Conservation (phyloP, 129 eudicot species). For the Lactuca sativa region DNA sequence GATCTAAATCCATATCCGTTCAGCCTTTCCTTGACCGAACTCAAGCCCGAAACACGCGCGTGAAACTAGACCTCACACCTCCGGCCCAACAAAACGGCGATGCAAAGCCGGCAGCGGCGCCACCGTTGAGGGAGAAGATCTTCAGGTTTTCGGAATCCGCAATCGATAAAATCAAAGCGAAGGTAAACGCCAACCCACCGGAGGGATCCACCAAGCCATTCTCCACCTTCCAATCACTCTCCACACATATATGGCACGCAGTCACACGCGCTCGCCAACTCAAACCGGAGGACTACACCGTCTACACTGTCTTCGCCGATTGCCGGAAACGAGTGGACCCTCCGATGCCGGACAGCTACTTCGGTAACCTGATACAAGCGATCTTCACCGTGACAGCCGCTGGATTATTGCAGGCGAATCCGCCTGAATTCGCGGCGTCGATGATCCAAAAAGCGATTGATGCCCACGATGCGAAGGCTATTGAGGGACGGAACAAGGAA, state of each 20-base stretch:
- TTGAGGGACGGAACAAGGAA: conserved; percentile 66
- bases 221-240: conserved; percentile 93
- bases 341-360: conserved; percentile 94
- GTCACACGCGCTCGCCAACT: conserved; percentile 81
- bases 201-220: conserved; percentile 61
- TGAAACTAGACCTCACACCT: conserved; percentile 76
- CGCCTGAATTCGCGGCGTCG: conserved; percentile 69
- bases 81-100: conserved; percentile 54
- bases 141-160: conserved; percentile 80
- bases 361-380: conserved; percentile 94
- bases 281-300: conserved; percentile 81
- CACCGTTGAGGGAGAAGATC: conserved; percentile 65
- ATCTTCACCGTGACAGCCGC: conserved; percentile 92
- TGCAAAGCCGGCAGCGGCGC: conserved; percentile 26
- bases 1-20: conserved; percentile 59
- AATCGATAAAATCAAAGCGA: conserved; percentile 66
- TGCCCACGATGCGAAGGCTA: conserved; percentile 64
- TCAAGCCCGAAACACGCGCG: conserved; percentile 82
- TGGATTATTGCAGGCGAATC: conserved; percentile 61
- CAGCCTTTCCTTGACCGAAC: conserved; percentile 88
- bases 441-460: conserved; percentile 70
- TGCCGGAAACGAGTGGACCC: conserved; percentile 93
- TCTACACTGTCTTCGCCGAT: conserved; percentile 92
- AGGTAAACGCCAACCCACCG: conserved; percentile 46
- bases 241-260: conserved; percentile 92